Evolutionary conservation across 176 grass and related monocot genomes (phyloP), one percentile per base, ranked within the genome.

Genomic region (Coix lacrymajobi): DNA sequence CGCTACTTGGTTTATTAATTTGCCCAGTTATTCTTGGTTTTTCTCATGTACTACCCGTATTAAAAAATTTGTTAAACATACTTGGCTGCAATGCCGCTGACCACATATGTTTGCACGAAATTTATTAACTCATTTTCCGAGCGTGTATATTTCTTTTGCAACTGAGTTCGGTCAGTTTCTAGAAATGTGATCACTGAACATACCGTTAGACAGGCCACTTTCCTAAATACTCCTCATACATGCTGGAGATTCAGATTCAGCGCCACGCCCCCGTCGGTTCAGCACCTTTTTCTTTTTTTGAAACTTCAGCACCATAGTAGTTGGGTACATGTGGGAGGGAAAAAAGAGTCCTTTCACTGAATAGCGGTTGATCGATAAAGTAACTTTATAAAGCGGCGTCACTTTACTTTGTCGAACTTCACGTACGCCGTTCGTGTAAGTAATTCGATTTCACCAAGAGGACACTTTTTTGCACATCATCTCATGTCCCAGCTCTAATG

Each of bases 311-410:
- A 8, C 56, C 12, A 37, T 83, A 40, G 11, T 39, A 24, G 88
- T 89, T 81, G 78, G 83, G 15, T 77, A 64, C 83, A 89, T 78
- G 83, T 86, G 83, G 65, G 78, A 38, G 22, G 5, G 11, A 45
- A 52, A 84, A 86, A 58, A 37, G 73, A n/a, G 76, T 12, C 25
- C 28, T 28, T 57, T 40, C 61, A 79, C 58, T 68, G 76, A 80
- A 69, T 29, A 75, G 62, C 65, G 5, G 61, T 54, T 79, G 60
- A 40, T 83, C 9, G 58, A 51, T 66, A 86, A 90, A 90, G 88
- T 29, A 15, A 81, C 88, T 90, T 90, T 79, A 79, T 90, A 90
- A 83, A 90, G 79, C 16, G 60, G 29, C 43, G 28, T 62, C 73
- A 81, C 71, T 85, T 85, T 77, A 61, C 26, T 82, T 43, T 89